Conservation (phyloP, 2,329 filamentous ascomycete species). For the Aspergillus bombycis region DNA sequence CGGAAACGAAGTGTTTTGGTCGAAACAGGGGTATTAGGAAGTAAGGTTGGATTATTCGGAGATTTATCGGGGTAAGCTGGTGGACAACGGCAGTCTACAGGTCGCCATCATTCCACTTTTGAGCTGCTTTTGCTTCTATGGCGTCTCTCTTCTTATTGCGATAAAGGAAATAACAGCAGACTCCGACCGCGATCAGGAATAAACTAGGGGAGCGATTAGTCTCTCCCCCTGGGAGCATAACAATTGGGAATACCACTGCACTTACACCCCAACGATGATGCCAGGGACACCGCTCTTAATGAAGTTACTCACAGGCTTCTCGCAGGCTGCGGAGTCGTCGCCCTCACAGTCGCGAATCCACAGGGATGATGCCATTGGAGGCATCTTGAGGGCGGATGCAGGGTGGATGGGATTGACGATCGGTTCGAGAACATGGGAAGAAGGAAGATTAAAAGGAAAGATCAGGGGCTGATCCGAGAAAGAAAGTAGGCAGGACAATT, state of each 20-base stretch:
- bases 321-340: neutral
- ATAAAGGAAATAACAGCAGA: constrained; percentile 19
- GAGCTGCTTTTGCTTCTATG: constrained; percentile 14
- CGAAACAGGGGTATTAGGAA: neutral
- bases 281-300: constrained; percentile 22
- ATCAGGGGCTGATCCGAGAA: constrained; percentile 4
- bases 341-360: neutral
- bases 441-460: constrained; percentile 7
- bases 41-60: neutral
- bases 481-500: neutral
- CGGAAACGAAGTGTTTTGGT: neutral
- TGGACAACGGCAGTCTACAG: neutral
- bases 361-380: constrained; percentile 4
- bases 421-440: constrained; percentile 6
- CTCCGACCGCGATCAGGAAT: constrained; percentile 13
- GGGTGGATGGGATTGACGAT: neutral
- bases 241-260: neutral
- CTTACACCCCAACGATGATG: constrained; percentile 21
- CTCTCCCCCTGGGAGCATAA: neutral
- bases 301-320: constrained; percentile 22
- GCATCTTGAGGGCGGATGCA: neutral
- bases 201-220: constrained; percentile 10
- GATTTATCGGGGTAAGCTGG: neutral
- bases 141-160: constrained; percentile 22
- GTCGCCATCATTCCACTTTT: constrained; percentile 14